Conservation (phyloP, 129 eudicot species). For the Mikania micrantha region DNA sequence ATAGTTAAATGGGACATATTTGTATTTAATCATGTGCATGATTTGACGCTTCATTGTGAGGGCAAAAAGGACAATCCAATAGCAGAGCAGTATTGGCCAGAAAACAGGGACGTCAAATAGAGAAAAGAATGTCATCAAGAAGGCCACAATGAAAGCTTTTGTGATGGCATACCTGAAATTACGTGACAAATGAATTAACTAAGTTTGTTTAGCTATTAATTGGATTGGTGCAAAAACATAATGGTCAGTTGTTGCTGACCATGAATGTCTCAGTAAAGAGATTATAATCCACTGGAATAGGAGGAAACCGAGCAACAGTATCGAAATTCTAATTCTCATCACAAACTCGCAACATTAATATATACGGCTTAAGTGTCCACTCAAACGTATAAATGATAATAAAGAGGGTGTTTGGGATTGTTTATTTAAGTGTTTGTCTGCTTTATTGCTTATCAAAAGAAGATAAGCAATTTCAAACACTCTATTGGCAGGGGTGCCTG, state of each 20-base stretch:
- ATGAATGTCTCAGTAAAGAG: neutral
- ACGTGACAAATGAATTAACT: neutral
- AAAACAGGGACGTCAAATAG: conserved; percentile 42
- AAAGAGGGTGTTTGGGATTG: neutral
- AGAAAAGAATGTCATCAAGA: conserved; percentile 41
- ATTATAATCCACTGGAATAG: neutral
- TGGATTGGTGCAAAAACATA: neutral
- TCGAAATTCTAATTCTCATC: neutral
- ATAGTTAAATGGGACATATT: conserved; percentile 18
- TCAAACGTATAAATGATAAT: neutral
- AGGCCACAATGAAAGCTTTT: conserved; percentile 43
- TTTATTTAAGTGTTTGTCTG: neutral
- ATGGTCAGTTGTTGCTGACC: neutral
- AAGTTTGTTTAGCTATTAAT: neutral
- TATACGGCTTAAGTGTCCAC: neutral
- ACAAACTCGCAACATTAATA: neutral
- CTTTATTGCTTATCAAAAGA: neutral
- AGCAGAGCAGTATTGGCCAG: conserved; percentile 35
- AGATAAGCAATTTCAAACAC: neutral
- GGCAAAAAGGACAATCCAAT: conserved; percentile 34
- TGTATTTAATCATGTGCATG: conserved; percentile 5
- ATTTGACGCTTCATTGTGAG: conserved; percentile 35
- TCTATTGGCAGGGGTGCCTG: neutral
- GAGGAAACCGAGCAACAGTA: neutral
- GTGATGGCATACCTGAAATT: conserved; percentile 43